Evolutionary conservation across 495 filamentous ascomycete genomes (phyloP).

Genomic region (Echria macrotheca): DNA sequence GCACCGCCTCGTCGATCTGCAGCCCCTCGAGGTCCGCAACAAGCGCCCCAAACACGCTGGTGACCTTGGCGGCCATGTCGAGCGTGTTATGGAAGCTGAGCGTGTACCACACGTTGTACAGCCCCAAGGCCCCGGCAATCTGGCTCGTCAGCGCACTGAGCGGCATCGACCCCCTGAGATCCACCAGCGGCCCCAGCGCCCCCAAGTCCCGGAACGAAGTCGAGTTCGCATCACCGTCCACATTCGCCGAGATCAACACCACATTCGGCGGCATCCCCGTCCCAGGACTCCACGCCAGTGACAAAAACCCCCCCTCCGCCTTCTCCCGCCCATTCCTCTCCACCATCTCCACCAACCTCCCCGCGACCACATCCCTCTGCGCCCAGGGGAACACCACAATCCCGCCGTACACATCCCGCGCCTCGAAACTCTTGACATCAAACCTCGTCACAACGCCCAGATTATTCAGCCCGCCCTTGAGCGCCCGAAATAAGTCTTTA

Average conservation of each 20-base stretch:
- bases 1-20: conserved; percentile 3
- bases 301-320: neutral
- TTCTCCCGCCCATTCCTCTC: neutral
- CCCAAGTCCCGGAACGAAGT: neutral
- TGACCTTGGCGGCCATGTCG: neutral
- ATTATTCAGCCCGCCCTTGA: conserved; percentile 54
- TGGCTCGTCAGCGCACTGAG: neutral
- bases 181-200: neutral
- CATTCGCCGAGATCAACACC: neutral
- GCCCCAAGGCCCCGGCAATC: neutral
- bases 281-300: neutral
- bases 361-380: neutral
- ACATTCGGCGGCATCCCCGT: neutral
- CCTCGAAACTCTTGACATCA: conserved; percentile 40
- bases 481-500: conserved; percentile 42
- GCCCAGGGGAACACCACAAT: neutral
- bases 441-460: conserved; percentile 57
- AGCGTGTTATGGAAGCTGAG: neutral
- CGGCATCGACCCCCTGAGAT: neutral
- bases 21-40: neutral
- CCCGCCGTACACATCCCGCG: conserved; percentile 1
- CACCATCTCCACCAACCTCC: neutral
- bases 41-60: neutral
- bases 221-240: neutral
- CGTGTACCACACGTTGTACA: conserved; percentile 6